Evolutionary conservation across 257 asterid species (phyloP).

Genomic region (Asclepias syriaca): DNA sequence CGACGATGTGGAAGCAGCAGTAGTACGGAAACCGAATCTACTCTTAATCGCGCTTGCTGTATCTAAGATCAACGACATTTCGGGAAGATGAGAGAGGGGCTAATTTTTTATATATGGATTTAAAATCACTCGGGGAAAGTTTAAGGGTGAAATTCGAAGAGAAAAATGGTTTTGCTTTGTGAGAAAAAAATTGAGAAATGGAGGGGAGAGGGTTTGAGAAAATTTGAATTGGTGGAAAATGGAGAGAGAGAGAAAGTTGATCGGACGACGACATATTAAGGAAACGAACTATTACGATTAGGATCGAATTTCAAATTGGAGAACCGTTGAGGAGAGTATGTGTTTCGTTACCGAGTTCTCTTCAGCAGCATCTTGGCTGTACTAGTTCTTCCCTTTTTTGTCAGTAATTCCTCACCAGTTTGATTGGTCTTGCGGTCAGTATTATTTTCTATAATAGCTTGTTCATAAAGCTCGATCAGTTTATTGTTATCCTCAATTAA

Average conservation of each 20-base stretch:
- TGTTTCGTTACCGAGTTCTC: conserved; percentile 35
- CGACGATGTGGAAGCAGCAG: conserved; percentile 14
- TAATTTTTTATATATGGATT: not conserved
- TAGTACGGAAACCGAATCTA: conserved; percentile 43
- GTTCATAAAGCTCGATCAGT: too few relatives aligned
- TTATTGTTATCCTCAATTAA: too few relatives aligned
- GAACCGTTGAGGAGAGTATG: too few relatives aligned
- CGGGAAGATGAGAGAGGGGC: not conserved
- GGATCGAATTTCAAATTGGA: not conserved
- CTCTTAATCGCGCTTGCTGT: conserved; percentile 56
- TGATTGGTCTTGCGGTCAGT: conserved; percentile 21
- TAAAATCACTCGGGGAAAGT: not conserved
- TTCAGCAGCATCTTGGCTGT: conserved; percentile 24
- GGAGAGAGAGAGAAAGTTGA: not conserved
- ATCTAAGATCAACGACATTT: conserved; percentile 55
- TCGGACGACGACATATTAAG: conserved; percentile 7
- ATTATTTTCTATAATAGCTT: conserved; percentile 49
- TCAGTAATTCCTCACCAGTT: conserved; percentile 17
- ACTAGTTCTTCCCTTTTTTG: conserved; percentile 22
- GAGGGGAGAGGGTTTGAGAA: not conserved
- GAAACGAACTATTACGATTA: not conserved
- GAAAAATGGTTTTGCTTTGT: not conserved
- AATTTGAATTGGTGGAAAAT: not conserved
- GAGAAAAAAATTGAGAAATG: not conserved
- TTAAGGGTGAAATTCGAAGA: not conserved